Evolutionary conservation across 2,329 filamentous ascomycete species (phyloP), one percentile per base, ranked within the genome.

Genomic region (Penicillium sp.): DNA sequence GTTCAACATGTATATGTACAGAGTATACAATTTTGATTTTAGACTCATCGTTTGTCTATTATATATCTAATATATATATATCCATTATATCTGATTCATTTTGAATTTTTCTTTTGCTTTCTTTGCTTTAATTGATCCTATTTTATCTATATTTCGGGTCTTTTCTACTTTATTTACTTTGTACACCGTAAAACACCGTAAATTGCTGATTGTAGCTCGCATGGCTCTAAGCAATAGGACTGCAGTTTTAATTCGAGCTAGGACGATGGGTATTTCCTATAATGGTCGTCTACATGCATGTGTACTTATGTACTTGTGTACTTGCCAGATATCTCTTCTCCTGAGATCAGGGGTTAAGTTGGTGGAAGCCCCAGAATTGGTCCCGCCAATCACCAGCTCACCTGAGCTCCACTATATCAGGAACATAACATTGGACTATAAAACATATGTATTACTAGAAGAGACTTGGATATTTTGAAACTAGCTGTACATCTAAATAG

Each of bases 401-500:
- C 60, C 57, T 65, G 60, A 60, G 58, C 16, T 55, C 63, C 62
- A 63, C 62, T 47, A n/a, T 48, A 33, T 3, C 58, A 58, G 52
- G 53, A 53, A 58, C 19, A 50, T 25, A 50, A 34, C 27, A 50
- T 39, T 21, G 38, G 41, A 25, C 31, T 46, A 53, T 47, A 52
- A 16, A 44, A 43, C 16, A 13, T 49, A 49, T 33, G 33, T 49
- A 49, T 25, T 51, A 31, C 31, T 44, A 43, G 36, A 49, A 40
- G 21, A 43, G 15, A 33, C n/a, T 44, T n/a, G 53, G 27, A 56
- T 57, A 57, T 57, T 47, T 33, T 38, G 23, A 21, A 31, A 47
- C 50, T 61, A 58, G 51, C 50, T 64, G 50, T 65, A 60, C 60
- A 62, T 57, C 60, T 70, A 75, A 68, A 72, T 72, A 25, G 68